Evolutionary conservation across 257 asterid genomes (phyloP).

Genomic region (Handroanthus guayacan): DNA sequence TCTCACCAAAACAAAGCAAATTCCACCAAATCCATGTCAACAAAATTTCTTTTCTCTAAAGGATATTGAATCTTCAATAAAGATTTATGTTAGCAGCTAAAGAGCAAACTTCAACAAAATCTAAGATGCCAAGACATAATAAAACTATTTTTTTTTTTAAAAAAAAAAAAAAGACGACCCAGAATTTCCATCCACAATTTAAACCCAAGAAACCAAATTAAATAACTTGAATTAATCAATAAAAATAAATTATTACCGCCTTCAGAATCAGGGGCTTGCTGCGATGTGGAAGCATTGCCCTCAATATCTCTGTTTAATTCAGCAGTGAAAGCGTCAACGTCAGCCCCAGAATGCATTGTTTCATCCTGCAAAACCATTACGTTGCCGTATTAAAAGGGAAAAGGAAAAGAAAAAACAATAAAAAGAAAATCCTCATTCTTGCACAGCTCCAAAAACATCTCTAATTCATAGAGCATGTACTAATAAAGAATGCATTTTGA

Average conservation of each 20-base stretch:
- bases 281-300: conserved; percentile 64
- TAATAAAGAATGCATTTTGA: not conserved
- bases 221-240: not conserved
- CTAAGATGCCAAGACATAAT: conserved; percentile 18
- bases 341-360: conserved; percentile 98
- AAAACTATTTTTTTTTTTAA: not conserved
- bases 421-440: not conserved
- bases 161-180: not conserved
- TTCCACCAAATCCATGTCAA: not conserved
- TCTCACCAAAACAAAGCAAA: not conserved
- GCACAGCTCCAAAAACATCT: not conserved
- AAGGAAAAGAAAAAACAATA: not conserved
- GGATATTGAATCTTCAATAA: not conserved
- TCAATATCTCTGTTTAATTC: conserved; percentile 91
- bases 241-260: conserved; percentile 41
- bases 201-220: not conserved
- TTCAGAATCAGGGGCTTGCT: conserved; percentile 62
- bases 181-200: conserved; percentile 1
- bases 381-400: no score
- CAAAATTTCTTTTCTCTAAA: not conserved
- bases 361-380: conserved; percentile 61
- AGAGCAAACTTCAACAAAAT: conserved; percentile 10
- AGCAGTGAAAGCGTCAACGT: conserved; percentile 93
- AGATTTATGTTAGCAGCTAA: conserved; percentile 16
- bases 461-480: conserved; percentile 4